Evolutionary conservation across 805 yeast species (phyloP).

Genomic region (Huiozyma sinensis): DNA sequence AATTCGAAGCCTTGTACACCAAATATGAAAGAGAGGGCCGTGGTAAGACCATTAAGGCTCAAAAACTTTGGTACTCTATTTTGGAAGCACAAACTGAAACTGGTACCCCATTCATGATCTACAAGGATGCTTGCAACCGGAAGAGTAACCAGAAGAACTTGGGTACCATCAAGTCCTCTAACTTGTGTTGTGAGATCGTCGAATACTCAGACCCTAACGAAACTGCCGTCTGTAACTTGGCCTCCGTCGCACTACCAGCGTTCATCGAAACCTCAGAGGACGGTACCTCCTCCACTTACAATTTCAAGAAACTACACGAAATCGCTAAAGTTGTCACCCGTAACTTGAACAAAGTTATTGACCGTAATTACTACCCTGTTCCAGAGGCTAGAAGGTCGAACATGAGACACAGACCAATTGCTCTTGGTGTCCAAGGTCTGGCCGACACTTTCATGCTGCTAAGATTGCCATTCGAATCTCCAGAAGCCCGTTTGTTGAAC

Average conservation of each 20-base stretch:
- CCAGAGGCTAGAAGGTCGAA: conserved; percentile 67
- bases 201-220: conserved; percentile 89
- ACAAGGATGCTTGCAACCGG: conserved; percentile 81
- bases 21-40: conserved; percentile 63
- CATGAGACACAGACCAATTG: conserved; percentile 80
- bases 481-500: conserved; percentile 65
- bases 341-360: conserved; percentile 76
- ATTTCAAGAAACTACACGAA: conserved; percentile 65
- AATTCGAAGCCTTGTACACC: conserved; percentile 61
- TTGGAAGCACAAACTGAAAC: conserved; percentile 91
- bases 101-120: conserved; percentile 90
- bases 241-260: conserved; percentile 80
- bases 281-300: conserved; percentile 40
- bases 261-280: conserved; percentile 45
- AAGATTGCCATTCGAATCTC: conserved; percentile 78
- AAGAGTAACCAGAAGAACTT: conserved; percentile 87
- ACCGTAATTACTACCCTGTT: conserved; percentile 77
- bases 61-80: conserved; percentile 82
- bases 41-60: conserved; percentile 67
- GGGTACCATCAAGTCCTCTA: conserved; percentile 87
- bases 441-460: conserved; percentile 80
- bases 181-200: conserved; percentile 87
- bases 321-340: conserved; percentile 68
- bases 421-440: conserved; percentile 96
- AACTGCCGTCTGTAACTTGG: conserved; percentile 92